These are phyloP conservation scores for Botrytis aclada DNA, from an alignment of 2,329 filamentous ascomycete species.

Conservation along the genomic window DNA sequence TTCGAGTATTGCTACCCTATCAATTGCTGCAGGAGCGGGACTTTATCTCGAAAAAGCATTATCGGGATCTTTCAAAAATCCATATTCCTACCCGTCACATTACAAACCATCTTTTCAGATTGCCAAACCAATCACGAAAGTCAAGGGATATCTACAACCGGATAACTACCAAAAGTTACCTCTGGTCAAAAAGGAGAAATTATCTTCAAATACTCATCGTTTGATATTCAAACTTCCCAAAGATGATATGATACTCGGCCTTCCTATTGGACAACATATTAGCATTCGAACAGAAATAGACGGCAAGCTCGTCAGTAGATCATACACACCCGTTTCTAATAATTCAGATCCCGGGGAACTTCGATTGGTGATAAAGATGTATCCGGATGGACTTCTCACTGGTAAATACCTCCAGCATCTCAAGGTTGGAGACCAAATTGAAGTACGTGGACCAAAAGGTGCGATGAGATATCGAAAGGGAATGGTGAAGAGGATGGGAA, in stretches of 20 bases:
- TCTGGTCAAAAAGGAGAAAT: conserved; percentile 23
- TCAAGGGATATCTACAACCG: conserved; percentile 21
- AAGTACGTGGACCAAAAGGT: conserved; percentile 55
- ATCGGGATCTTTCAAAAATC: conserved; percentile 5
- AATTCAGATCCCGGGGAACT: conserved; percentile 48
- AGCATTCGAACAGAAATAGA: conserved; percentile 40
- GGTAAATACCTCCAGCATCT: conserved; percentile 48
- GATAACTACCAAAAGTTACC: conserved; percentile 27
- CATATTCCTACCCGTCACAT: conserved; percentile 22
- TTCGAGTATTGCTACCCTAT: conserved; percentile 19
- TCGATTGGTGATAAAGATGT: conserved; percentile 51
- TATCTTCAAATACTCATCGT: conserved; percentile 25
- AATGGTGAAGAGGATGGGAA: conserved; percentile 47
- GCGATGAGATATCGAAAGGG: conserved; percentile 50
- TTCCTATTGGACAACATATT: conserved; percentile 44
- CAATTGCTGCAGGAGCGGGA: conserved; percentile 3
- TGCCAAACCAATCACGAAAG: conserved; percentile 21
- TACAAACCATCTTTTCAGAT: conserved; percentile 19
- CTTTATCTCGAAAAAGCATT: conserved; percentile 21
- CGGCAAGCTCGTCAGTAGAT: conserved; percentile 38
- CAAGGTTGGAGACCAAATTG: conserved; percentile 47
- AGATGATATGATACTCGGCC: conserved; percentile 37
- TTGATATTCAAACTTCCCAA: conserved; percentile 39
- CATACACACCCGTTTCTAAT: conserved; percentile 48
- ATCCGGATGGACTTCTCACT: conserved; percentile 51